A percentile compares a stretch with the other conserved stretches of the same genome.
Conservation (phyloP, 352 stramenopile genomes). For the Globisporangium camurandrum region DNA sequence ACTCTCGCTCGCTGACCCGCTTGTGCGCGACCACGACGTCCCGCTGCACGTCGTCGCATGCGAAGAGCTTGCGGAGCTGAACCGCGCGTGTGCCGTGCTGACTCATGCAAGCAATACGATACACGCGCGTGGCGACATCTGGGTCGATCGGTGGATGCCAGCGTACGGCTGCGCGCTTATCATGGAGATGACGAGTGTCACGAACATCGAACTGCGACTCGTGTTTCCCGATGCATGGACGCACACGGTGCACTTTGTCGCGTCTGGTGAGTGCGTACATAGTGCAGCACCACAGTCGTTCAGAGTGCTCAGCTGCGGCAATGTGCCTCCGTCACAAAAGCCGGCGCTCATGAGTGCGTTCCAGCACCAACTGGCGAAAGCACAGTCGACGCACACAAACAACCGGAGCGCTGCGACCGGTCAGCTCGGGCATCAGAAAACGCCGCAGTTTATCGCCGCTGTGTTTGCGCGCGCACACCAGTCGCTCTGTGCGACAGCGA, state of each 20-base stretch:
- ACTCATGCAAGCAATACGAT: slow-evolving; percentile 11
- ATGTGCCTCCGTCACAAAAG: slow-evolving; percentile 13
- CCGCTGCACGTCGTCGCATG: slow-evolving; percentile 16
- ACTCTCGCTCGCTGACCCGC: slow-evolving; percentile 13
- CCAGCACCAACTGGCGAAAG: slow-evolving; percentile 16
- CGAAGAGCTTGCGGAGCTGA: slow-evolving; percentile 19
- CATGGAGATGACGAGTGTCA: slow-evolving; percentile 15
- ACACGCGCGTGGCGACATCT: not conserved
- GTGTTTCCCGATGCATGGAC: slow-evolving; percentile 39
- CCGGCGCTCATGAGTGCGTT: slow-evolving; percentile 12
- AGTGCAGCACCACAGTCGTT: slow-evolving; percentile 25
- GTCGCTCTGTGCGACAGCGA: slow-evolving; percentile 1
- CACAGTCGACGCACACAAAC: slow-evolving; percentile 13
- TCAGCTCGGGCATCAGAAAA: slow-evolving; percentile 37
- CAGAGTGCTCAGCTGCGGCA: slow-evolving; percentile 22
- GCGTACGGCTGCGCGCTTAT: slow-evolving; percentile 33
- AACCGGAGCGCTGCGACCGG: slow-evolving; percentile 24
- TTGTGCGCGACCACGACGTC: slow-evolving; percentile 14
- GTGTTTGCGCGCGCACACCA: slow-evolving; percentile 15
- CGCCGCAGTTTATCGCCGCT: slow-evolving; percentile 36
- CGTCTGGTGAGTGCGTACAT: slow-evolving; percentile 20
- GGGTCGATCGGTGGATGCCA: no score
- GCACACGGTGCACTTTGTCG: slow-evolving; percentile 24
- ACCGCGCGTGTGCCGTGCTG: no score
- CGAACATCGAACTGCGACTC: slow-evolving; percentile 21